Conservation (phyloP, 495 filamentous ascomycete species). For the Daldinia childiae region DNA sequence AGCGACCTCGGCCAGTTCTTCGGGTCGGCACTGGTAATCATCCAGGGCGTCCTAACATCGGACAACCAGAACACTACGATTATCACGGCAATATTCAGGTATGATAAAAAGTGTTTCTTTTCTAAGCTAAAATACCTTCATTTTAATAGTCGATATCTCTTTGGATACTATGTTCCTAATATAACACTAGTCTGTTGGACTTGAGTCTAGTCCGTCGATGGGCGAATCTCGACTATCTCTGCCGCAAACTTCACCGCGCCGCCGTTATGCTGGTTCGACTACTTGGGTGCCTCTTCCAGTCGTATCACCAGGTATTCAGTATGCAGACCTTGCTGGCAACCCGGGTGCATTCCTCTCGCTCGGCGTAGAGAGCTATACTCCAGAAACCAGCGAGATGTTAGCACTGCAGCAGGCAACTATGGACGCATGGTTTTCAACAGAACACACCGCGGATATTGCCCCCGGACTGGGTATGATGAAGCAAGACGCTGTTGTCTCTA, state of each 20-base stretch:
- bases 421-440: too few species aligned
- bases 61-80: not conserved
- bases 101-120: not conserved
- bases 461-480: not conserved
- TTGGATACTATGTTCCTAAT: slow-evolving; percentile 5
- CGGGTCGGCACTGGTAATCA: not conserved
- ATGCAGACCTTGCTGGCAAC: not conserved
- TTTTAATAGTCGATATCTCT: not conserved
- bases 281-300: not conserved
- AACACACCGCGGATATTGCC: not conserved
- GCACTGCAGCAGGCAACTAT: not conserved
- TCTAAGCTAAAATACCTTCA: not conserved
- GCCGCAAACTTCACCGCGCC: not conserved
- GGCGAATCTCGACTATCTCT: not conserved
- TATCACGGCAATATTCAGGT: not conserved
- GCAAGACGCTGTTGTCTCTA: not conserved
- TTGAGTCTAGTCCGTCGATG: not conserved
- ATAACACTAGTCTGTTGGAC: not conserved
- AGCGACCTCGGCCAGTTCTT: not conserved
- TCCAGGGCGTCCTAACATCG: not conserved
- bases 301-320: not conserved
- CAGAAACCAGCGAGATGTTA: not conserved
- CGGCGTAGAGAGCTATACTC: not conserved
- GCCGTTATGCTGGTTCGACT: not conserved
- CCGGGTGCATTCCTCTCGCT: not conserved